Conservation (phyloP, 768 basidiomycete genomes). For the Glaciozyma antarctica region DNA sequence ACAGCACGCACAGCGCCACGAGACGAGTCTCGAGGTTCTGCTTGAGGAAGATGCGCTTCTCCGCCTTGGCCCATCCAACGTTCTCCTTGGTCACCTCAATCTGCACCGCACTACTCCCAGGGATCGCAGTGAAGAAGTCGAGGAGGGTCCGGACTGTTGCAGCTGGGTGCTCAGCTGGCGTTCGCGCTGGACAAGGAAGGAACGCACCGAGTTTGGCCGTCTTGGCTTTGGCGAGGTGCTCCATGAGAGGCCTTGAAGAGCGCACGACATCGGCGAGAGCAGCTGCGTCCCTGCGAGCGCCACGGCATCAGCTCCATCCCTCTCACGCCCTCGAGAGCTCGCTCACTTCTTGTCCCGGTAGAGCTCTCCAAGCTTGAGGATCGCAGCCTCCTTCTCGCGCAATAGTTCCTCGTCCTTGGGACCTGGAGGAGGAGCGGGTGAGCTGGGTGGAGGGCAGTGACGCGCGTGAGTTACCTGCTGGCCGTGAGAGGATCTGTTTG, state of each 20-base stretch:
- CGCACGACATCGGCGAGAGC: conserved; percentile 80
- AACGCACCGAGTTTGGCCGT: conserved; percentile 84
- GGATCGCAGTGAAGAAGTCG: conserved; percentile 73
- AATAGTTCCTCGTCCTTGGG: conserved; percentile 48
- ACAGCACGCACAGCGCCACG: conserved; percentile 51
- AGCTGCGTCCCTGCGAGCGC: conserved; percentile 57
- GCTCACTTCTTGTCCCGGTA: conserved; percentile 74
- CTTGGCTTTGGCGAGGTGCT: conserved; percentile 92
- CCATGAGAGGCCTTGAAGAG: conserved; percentile 73
- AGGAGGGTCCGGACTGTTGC: conserved; percentile 78
- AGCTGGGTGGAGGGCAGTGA: conserved; percentile 1
- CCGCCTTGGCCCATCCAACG: conserved; percentile 79
- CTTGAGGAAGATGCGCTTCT: conserved; percentile 91
- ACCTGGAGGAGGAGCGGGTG: conserved; percentile 2
- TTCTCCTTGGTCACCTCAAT: conserved; percentile 80
- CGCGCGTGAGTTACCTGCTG: conserved; percentile 38
- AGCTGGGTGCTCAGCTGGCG: neutral
- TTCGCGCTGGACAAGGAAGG: neutral
- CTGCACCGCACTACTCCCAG: conserved; percentile 62
- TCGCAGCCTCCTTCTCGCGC: conserved; percentile 71
- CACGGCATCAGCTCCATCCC: neutral
- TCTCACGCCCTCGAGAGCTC: neutral
- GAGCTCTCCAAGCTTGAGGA: conserved; percentile 74
- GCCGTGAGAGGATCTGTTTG: conserved; percentile 2
- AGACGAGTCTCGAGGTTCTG: conserved; percentile 86